phyloP scores from a whole-genome alignment of 2,329 filamentous ascomycete genomes.

The Alternaria incomplexa region DNA sequence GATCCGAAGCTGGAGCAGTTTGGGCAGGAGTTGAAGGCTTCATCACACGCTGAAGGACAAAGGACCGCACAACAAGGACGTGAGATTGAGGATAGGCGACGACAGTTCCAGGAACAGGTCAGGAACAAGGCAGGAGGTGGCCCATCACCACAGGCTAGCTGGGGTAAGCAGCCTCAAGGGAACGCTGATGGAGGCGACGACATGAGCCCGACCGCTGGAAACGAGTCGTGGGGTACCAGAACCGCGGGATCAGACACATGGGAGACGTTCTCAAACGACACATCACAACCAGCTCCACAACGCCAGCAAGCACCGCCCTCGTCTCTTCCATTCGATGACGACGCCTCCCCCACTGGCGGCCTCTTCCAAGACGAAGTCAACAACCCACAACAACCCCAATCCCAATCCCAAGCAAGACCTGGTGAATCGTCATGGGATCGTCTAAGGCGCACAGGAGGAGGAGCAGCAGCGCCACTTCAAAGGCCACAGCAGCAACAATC shows the following conservation, averaged over 20 bases:
- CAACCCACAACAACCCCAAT: constrained; percentile 7
- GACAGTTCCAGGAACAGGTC: constrained; percentile 29
- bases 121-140: constrained; percentile 31
- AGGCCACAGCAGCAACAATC: constrained; percentile 17
- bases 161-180: constrained; percentile 22
- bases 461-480: constrained; percentile 20
- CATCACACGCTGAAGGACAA: constrained; percentile 18
- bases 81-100: constrained; percentile 26
- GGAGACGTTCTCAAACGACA: constrained; percentile 22
- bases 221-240: constrained; percentile 38
- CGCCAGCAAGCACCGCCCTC: constrained; percentile 15
- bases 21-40: constrained; percentile 41
- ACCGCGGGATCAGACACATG: constrained; percentile 12
- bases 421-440: constrained; percentile 55
- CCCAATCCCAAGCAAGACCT: constrained; percentile 22
- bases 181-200: constrained; percentile 46
- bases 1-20: constrained; percentile 52
- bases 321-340: constrained; percentile 33
- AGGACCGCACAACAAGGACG: constrained; percentile 17
- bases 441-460: constrained; percentile 43
- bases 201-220: constrained; percentile 52
- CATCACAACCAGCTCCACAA: constrained; percentile 12
- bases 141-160: constrained; percentile 47
- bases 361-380: constrained; percentile 42
- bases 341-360: constrained; percentile 47